phyloP scores from a whole-genome alignment of 2,329 filamentous ascomycete species.

The Scorias spongiosa region DNA sequence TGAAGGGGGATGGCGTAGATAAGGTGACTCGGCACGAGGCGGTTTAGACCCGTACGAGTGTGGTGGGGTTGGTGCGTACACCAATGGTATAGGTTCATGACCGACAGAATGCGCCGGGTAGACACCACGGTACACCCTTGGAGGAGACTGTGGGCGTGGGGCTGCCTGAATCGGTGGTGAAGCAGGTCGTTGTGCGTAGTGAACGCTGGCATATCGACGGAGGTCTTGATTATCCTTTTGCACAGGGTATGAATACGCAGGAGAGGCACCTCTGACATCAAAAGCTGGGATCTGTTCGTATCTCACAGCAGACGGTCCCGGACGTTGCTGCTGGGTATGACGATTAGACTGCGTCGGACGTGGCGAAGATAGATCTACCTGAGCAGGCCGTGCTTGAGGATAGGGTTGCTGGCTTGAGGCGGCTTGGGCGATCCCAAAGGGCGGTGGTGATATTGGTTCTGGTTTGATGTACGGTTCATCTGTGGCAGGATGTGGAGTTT shows the following conservation, averaged over 20 bases:
- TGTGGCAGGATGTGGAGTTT: conserved; percentile 20
- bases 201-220: conserved; percentile 32
- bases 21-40: background rate
- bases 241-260: conserved; percentile 17
- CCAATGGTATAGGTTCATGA: conserved; percentile 18
- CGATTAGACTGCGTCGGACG: conserved; percentile 28
- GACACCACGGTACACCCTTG: background rate
- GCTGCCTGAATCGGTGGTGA: conserved; percentile 17
- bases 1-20: conserved; percentile 32
- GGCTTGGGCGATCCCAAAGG: conserved; percentile 25
- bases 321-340: conserved; percentile 26
- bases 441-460: conserved; percentile 46
- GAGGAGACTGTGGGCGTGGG: background rate
- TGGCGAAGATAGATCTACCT: conserved; percentile 25
- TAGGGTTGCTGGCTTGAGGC: conserved; percentile 26
- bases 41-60: background rate
- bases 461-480: conserved; percentile 42
- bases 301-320: conserved; percentile 22
- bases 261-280: conserved; percentile 24
- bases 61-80: background rate
- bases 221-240: conserved; percentile 32
- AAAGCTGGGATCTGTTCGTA: conserved; percentile 28
- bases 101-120: background rate
- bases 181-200: conserved; percentile 29
- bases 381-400: conserved; percentile 20